Percentiles rank a stretch among this genome's conserved stretches.
Conservation (phyloP, 139 green algal species). For the Closterium sp. region DNA sequence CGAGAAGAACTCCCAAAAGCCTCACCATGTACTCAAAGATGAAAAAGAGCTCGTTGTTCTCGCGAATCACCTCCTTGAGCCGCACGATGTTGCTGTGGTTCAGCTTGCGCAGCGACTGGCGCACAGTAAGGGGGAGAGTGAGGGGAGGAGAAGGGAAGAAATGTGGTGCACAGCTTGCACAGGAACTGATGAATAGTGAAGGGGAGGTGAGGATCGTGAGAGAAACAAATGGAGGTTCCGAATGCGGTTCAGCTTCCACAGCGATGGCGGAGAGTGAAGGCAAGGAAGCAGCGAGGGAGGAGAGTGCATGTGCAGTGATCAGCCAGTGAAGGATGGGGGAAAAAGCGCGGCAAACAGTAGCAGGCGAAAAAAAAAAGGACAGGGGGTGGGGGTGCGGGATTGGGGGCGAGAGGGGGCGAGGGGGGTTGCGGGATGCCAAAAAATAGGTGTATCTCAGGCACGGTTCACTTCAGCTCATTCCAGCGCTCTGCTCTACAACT, state of each 20-base stretch:
- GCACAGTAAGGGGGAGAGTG: not conserved
- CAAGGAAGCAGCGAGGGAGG: not conserved
- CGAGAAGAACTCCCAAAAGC: no score
- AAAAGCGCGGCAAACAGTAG: no score
- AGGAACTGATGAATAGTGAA: conserved; percentile 58
- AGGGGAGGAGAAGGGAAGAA: not conserved
- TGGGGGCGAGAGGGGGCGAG: no score
- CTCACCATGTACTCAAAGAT: conserved; percentile 93
- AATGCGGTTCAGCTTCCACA: conserved; percentile 71
- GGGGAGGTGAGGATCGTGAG: no score
- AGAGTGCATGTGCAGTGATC: conserved; percentile 87
- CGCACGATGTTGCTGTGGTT: conserved; percentile 91
- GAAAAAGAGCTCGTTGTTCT: conserved; percentile 95
- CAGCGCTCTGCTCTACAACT: no score
- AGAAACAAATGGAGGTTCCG: not conserved
- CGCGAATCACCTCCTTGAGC: conserved; percentile 94
- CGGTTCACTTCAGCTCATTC: not conserved
- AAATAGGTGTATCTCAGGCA: no score
- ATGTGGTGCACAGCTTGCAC: conserved; percentile 89
- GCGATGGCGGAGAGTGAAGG: not conserved
- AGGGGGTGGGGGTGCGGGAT: no score
- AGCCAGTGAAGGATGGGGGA: conserved; percentile 34
- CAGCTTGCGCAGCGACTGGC: conserved; percentile 80
- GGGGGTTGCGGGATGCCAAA: no score
- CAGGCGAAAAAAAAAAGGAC: no score